Evolutionary conservation across 345 rosid species (phyloP).

Genomic region (Sapria himalayana): DNA sequence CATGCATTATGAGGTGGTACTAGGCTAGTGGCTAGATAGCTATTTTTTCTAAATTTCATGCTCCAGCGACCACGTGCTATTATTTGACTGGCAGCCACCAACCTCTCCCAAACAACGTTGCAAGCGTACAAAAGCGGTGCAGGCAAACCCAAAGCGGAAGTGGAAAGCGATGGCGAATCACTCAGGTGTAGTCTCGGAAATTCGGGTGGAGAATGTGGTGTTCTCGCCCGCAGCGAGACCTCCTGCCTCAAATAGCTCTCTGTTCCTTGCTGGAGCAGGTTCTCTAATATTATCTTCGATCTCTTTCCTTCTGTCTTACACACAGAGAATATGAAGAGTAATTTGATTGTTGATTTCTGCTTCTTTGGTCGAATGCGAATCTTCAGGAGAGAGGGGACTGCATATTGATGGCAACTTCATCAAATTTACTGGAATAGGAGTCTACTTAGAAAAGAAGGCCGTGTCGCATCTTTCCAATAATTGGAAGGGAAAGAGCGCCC

Average conservation of each 20-base stretch:
- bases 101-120: no score
- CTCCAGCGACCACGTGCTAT: no score
- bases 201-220: slow-evolving; percentile 26
- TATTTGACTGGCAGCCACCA: no score
- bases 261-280: slow-evolving; percentile 88
- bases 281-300: not conserved
- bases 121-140: no score
- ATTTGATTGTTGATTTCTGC: not conserved
- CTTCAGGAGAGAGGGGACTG: slow-evolving; percentile 60
- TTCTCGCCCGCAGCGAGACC: slow-evolving; percentile 46
- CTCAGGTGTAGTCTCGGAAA: slow-evolving; percentile 8
- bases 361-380: not conserved
- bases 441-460: slow-evolving; percentile 43
- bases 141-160: not conserved
- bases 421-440: slow-evolving; percentile 62
- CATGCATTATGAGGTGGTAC: no score
- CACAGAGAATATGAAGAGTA: not conserved
- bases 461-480: slow-evolving; percentile 31
- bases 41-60: no score
- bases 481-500: slow-evolving; percentile 44
- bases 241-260: slow-evolving; percentile 32
- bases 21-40: no score
- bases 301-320: not conserved
- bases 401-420: slow-evolving; percentile 55
- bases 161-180: not conserved